Base-by-base conservation (phyloP, 2,329 filamentous ascomycete genomes). In the Penicillium freii region DNA sequence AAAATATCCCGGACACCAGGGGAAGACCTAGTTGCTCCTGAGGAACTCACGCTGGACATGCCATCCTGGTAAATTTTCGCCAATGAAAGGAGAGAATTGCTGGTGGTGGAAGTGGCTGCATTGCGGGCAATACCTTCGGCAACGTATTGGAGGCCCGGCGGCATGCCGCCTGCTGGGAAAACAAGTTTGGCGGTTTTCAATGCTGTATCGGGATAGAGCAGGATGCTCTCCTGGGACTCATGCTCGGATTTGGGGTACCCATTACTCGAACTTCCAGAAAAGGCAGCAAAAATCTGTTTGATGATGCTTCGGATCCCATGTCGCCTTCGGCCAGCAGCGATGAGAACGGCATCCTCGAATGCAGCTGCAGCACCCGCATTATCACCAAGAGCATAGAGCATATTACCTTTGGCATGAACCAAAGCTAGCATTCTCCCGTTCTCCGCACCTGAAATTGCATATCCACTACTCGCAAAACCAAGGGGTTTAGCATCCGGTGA, bases 41-140 rank as follows among this genome's bases (percentile, higher is more conserved):
- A 80, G 10, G 83, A 83, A 31, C 38, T 40, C 19, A 86, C 87
- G 56, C 85, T 91, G 2, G 93, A 91, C 85, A 97, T 93, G 31
- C 90, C 87, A 77, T 99, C 94, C 74, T 99, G 94, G 63, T 96
- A 96, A 36, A 99, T 99, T 75, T 99, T 99, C 23, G 94, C 94
- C 40, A 99, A 79, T 0, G 94, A 99, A 2, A 99, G 81, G 19
- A 99, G 80, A 0, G 93, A 95, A 71, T 99, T 99, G 73, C 94
- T 97, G 0, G 92, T 97, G 0, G 92, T 97, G 13, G 92, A 92
- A 25, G 96, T 83, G 2, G 92, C 92, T 7, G 91, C 90, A 69
- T 87, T 90, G 64, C 86, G 86, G 17, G 90, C 84, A 43, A 87
- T 80, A 11, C 87, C 88, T 44, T 91, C 86, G 1, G 86, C 78